phyloP scores from a whole-genome alignment of 345 rosid genomes.

The Gossypium anomalum region DNA sequence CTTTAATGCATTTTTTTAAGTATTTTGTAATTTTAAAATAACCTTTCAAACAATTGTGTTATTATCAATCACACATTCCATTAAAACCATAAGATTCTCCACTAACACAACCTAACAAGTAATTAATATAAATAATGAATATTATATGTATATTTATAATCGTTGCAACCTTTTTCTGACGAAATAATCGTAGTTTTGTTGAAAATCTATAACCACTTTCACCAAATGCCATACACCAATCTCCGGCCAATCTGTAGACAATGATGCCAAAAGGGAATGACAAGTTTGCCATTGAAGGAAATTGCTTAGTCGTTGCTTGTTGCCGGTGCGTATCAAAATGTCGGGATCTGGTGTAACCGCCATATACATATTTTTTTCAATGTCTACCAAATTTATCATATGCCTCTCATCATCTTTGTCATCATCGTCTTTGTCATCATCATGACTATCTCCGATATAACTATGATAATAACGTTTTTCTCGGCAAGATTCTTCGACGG shows the following conservation, averaged over 20 bases:
- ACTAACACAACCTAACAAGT: no score
- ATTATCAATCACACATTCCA: no score
- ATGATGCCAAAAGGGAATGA: conserved; percentile 22
- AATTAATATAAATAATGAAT: no score
- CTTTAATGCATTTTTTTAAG: no score
- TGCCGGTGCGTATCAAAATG: conserved; percentile 42
- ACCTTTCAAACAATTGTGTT: no score
- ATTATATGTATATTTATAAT: not conserved
- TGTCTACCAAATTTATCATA: conserved; percentile 26
- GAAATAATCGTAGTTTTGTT: not conserved
- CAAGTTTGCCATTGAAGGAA: conserved; percentile 50
- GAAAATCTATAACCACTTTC: conserved; percentile 8
- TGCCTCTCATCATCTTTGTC: not conserved
- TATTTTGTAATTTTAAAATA: no score
- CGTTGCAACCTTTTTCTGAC: not conserved
- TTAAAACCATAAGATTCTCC: no score
- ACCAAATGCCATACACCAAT: conserved; percentile 15
- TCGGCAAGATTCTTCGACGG: conserved; percentile 34
- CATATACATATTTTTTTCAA: conserved; percentile 51
- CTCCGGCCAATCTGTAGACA: conserved; percentile 64
- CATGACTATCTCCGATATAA: not conserved
- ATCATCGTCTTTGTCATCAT: not conserved
- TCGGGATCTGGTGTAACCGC: conserved; percentile 51
- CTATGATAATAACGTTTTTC: conserved; percentile 7
- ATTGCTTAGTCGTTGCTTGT: conserved; percentile 47